These are phyloP conservation scores for Acanthamoeba lugdunensis DNA, from an alignment of 208 protist species.

Conservation along the genomic window DNA sequence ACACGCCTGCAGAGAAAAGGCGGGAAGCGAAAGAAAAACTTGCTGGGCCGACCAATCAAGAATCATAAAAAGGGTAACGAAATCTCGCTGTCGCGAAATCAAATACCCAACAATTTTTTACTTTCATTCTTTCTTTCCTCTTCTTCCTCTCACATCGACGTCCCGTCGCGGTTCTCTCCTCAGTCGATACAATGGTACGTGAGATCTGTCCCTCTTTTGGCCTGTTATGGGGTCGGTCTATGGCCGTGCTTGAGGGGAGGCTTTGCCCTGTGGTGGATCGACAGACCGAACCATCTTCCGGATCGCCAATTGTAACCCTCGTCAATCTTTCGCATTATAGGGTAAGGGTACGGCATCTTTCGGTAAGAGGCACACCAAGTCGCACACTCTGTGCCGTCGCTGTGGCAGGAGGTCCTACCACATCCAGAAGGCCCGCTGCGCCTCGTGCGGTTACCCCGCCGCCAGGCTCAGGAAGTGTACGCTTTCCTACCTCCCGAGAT, in stretches of 20 bases:
- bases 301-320: neutral
- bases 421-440: constrained; percentile 97
- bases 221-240: neutral
- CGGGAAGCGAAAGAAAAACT: neutral
- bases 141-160: constrained; percentile 47
- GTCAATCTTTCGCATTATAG: constrained; percentile 71
- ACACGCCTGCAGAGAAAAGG: neutral
- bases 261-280: too few relatives aligned
- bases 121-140: constrained; percentile 42
- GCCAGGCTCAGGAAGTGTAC: constrained; percentile 93
- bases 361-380: constrained; percentile 92
- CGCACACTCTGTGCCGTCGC: constrained; percentile 97
- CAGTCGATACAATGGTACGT: constrained; percentile 50
- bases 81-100: neutral
- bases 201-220: neutral
- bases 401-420: constrained; percentile 97
- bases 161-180: neutral
- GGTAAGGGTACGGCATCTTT: constrained; percentile 91
- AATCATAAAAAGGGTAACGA: neutral
- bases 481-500: neutral
- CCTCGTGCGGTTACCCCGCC: constrained; percentile 97
- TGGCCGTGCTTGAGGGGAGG: too few relatives aligned
- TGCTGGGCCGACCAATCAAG: neutral
- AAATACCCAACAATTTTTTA: neutral
- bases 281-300: too few relatives aligned